Conservation (phyloP, 164 flowering plant species). For the Nymphaea thermarum region DNA sequence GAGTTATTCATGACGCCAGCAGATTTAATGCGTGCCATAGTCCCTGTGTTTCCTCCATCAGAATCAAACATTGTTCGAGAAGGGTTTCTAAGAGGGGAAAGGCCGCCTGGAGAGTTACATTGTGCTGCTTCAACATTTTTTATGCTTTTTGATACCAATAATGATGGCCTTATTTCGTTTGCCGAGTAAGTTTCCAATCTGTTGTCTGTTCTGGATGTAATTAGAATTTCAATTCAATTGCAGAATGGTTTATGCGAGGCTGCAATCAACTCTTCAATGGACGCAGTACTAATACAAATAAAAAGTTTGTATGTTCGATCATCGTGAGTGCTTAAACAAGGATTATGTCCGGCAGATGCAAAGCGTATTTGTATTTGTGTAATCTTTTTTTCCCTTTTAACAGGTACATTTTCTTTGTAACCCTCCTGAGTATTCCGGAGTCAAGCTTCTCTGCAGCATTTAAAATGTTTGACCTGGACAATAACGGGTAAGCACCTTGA, state of each 20-base stretch:
- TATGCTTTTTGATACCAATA: constrained; percentile 83
- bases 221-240: not conserved
- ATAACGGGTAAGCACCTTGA: constrained; percentile 38
- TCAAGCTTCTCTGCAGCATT: constrained; percentile 82
- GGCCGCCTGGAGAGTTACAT: constrained; percentile 43
- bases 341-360: not conserved
- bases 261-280: not conserved
- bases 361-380: not conserved
- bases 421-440: constrained; percentile 91
- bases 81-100: constrained; percentile 75
- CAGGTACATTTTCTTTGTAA: constrained; percentile 93
- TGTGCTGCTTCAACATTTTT: constrained; percentile 71
- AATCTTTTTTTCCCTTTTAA: constrained; percentile 7
- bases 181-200: constrained; percentile 53
- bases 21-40: constrained; percentile 91
- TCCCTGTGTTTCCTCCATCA: constrained; percentile 96
- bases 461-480: constrained; percentile 88
- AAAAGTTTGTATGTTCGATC: not conserved
- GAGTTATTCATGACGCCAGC: constrained; percentile 79
- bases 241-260: not conserved
- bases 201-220: not conserved
- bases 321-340: not conserved
- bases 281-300: not conserved
- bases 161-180: constrained; percentile 81
- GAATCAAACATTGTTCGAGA: constrained; percentile 68